Percentiles rank a stretch among this genome's conserved stretches.
phyloP scores from a whole-genome alignment of 2,329 filamentous ascomycete genomes.

The Venturia aucupariae region DNA sequence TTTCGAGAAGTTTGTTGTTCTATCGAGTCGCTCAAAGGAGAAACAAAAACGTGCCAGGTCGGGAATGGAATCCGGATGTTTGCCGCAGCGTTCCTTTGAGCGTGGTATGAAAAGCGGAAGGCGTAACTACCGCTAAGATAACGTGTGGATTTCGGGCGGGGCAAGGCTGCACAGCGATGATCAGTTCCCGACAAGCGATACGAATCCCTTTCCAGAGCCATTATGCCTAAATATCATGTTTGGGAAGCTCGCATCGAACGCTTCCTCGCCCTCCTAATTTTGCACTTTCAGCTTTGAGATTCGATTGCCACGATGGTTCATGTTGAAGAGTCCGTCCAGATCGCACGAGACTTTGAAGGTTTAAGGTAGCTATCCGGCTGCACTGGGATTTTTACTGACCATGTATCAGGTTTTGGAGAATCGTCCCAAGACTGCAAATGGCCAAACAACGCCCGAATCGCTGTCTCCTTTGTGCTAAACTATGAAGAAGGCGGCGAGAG shows the following conservation, averaged over 20 bases:
- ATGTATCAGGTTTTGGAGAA: conserved; percentile 15
- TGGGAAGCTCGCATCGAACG: not conserved
- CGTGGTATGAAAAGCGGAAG: not conserved
- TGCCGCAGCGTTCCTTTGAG: not conserved
- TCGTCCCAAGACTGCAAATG: conserved; percentile 23
- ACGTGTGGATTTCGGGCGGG: not conserved
- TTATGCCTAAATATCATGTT: not conserved
- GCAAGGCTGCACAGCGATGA: not conserved
- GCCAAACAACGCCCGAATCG: conserved; percentile 30
- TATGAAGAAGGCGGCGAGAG: conserved; percentile 30
- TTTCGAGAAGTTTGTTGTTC: not conserved
- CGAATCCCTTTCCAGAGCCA: not conserved
- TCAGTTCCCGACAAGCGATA: not conserved
- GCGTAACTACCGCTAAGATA: not conserved
- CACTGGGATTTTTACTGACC: not conserved
- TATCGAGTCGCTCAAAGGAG: not conserved
- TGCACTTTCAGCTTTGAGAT: not conserved
- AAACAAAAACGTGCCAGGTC: not conserved
- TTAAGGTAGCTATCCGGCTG: not conserved
- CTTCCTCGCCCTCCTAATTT: not conserved
- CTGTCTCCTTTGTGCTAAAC: conserved; percentile 31
- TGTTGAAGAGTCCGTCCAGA: conserved; percentile 26
- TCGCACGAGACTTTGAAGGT: conserved; percentile 31
- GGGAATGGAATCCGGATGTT: not conserved
- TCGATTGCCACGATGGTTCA: conserved; percentile 20